Conservation (phyloP, 2,329 filamentous ascomycete species). For the Scedosporium boydii region DNA sequence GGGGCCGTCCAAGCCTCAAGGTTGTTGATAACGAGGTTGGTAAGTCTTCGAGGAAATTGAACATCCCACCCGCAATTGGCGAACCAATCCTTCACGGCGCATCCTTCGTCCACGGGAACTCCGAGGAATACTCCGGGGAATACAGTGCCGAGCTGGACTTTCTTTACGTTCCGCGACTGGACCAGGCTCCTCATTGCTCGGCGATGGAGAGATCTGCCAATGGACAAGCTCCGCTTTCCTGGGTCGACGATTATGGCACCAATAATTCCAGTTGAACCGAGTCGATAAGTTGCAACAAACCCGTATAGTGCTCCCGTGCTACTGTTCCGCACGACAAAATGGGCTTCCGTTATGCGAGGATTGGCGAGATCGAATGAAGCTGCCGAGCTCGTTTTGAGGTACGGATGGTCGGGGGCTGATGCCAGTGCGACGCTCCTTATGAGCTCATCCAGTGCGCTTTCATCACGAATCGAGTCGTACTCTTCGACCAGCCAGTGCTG, state of each 20-base stretch:
- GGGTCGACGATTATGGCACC: conserved; percentile 88
- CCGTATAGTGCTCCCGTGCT: conserved; percentile 86
- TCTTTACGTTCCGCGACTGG: conserved; percentile 63
- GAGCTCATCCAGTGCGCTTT: conserved; percentile 63
- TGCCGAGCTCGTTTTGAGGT: conserved; percentile 60
- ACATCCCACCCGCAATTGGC: conserved; percentile 83
- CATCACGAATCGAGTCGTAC: conserved; percentile 73
- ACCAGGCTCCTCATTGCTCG: conserved; percentile 67
- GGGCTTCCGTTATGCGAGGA: conserved; percentile 63
- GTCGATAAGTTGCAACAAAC: conserved; percentile 83
- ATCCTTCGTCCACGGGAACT: conserved; percentile 52
- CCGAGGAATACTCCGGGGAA: conserved; percentile 82
- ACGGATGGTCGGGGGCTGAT: conserved; percentile 56
- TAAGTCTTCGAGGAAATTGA: conserved; percentile 43
- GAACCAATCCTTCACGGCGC: conserved; percentile 65
- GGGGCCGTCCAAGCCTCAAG: conserved; percentile 66
- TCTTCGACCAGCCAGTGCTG: conserved; percentile 92
- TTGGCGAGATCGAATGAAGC: conserved; percentile 68
- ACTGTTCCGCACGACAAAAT: conserved; percentile 90
- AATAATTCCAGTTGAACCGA: conserved; percentile 63
- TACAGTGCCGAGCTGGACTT: conserved; percentile 70
- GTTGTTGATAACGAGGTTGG: conserved; percentile 65
- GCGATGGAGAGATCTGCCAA: conserved; percentile 82
- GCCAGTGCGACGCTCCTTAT: conserved; percentile 60
- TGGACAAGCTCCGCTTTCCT: conserved; percentile 73